Evolutionary conservation across 75 land plant genomes (phyloP), one percentile per base, ranked within the genome.

Genomic region (Pinus tabuliformis): DNA sequence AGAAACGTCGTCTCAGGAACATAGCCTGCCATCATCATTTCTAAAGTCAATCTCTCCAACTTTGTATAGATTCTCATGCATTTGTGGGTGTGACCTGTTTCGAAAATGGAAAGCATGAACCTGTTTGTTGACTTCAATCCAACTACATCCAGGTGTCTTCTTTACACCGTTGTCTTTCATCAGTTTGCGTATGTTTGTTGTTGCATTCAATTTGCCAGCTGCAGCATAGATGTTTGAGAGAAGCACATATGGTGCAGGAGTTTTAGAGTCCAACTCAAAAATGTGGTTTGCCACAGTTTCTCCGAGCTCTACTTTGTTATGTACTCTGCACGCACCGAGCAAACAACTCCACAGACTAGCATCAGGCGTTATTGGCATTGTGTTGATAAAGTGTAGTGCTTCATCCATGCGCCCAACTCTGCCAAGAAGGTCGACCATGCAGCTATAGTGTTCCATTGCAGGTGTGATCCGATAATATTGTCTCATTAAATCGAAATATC

Each of bases 301-400:
- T 21, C 84, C 84, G 37, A 74, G 26, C 14, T 39, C 72, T 56
- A 58, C 37, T 33, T 79, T 73, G 14, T n/a, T 54, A 39, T 78
- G 57, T 17, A 26, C 74, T 45, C 71, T 75, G 62, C 84, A 78
- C 58, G 81, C 84, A 49, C 81, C 79, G 39, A 83, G 80, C 57
- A 83, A 59, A 66, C 77, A 59, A 76, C 64, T 79, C 61, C 60
- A 78, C 60, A 73, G 56, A 26, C 62, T 57, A 16, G 24, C 36
- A 18, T 56, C 79, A 3, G 72, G 57, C 45, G 68, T 52, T 36
- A 63, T 17, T 70, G 60, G 49, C 75, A 83, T 75, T 56, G 28
- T 62, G 58, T 59, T 56, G 13, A 83, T 59, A n/a, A 83, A 59
- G 17, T 56, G 57, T 49, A 75, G 78, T 17, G 62, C 62, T 59